phyloP scores from a whole-genome alignment of 176 grass and related monocot species.

The Lolium multiflorum region DNA sequence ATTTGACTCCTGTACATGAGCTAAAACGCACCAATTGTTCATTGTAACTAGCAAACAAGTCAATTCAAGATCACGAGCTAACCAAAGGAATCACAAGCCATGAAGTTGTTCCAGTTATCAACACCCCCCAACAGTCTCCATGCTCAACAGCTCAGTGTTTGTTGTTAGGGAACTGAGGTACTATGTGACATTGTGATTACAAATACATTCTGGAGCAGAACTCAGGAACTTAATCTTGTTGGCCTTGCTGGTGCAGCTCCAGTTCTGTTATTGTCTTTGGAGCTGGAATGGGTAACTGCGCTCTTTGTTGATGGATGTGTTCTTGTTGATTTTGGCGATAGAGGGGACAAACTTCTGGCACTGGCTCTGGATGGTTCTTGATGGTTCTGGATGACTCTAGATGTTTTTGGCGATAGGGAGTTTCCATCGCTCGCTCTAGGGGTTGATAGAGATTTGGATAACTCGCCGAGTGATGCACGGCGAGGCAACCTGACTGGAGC shows the following conservation, averaged over 20 bases:
- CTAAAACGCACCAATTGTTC: background rate
- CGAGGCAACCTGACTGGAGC: background rate
- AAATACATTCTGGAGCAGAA: conserved; percentile 7
- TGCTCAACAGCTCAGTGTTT: background rate
- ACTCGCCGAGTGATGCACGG: conserved; percentile 28
- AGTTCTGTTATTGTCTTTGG: conserved; percentile 7
- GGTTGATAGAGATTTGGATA: background rate
- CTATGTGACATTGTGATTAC: conserved; percentile 3
- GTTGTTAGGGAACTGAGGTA: background rate
- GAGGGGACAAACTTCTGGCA: conserved; percentile 19
- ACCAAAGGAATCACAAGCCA: background rate
- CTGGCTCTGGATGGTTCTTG: background rate
- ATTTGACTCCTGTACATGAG: too few relatives aligned
- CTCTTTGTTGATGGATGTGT: background rate
- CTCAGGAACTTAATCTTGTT: conserved; percentile 32
- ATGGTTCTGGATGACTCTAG: conserved; percentile 18
- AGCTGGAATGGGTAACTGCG: background rate
- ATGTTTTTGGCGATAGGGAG: conserved; percentile 14
- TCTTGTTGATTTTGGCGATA: conserved; percentile 14
- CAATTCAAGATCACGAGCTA: background rate
- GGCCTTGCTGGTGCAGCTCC: conserved; percentile 9
- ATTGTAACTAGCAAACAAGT: background rate
- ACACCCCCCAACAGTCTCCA: too few relatives aligned
- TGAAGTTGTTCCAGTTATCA: background rate
- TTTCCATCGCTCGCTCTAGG: background rate